Conservation (phyloP, 768 basidiomycete genomes). For the Pleurotus djamor region DNA sequence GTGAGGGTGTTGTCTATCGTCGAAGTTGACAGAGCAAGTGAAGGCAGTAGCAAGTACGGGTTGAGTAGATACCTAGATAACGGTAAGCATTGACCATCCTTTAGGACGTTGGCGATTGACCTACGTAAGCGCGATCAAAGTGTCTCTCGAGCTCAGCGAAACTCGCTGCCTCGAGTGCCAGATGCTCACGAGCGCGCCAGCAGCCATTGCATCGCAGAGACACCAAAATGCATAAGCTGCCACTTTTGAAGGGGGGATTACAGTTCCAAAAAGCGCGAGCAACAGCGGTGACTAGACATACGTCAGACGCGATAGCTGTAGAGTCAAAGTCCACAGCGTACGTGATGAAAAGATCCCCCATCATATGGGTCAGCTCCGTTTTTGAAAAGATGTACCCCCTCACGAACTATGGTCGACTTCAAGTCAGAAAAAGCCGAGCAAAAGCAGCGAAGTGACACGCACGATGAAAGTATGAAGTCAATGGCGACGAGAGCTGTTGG, state of each 20-base stretch:
- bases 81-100: background rate
- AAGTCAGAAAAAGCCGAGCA: conserved; percentile 10
- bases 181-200: conserved; percentile 65
- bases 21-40: conserved; percentile 80
- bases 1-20: conserved; percentile 76
- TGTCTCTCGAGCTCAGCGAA: conserved; percentile 46
- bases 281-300: conserved; percentile 73
- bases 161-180: conserved; percentile 64
- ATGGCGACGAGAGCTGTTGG: conserved; percentile 76
- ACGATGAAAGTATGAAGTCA: conserved; percentile 81
- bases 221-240: conserved; percentile 68
- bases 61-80: conserved; percentile 78
- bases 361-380: conserved; percentile 85
- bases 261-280: conserved; percentile 71
- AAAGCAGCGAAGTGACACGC: conserved; percentile 24
- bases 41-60: conserved; percentile 82
- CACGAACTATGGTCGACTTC: conserved; percentile 59
- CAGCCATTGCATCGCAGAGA: conserved; percentile 60
- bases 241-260: conserved; percentile 52
- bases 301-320: background rate
- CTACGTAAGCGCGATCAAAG: conserved; percentile 64
- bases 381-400: conserved; percentile 81
- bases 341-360: conserved; percentile 85
- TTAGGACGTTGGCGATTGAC: conserved; percentile 18
- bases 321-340: conserved; percentile 31